Conservation (phyloP, 441 rosid genomes). For the Viola pubescens region DNA sequence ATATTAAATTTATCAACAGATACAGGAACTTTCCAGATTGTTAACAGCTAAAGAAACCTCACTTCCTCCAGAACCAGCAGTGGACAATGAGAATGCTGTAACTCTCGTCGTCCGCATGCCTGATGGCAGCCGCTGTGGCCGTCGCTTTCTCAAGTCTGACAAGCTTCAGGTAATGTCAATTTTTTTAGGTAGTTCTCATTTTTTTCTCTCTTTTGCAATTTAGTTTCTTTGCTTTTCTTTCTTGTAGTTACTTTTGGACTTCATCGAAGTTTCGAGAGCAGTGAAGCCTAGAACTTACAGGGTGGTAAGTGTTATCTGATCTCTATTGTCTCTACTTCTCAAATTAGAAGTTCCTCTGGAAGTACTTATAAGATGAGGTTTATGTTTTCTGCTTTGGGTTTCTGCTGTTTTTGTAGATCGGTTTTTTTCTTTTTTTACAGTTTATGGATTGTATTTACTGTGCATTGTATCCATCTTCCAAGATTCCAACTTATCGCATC, state of each 20-base stretch:
- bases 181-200: conserved; percentile 6
- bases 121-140: conserved; percentile 70
- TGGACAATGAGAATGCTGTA: conserved; percentile 47
- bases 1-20: conserved; percentile 2
- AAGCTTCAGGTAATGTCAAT: conserved; percentile 53
- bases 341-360: not conserved
- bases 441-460: too few relatives aligned
- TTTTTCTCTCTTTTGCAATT: conserved; percentile 13
- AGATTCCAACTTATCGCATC: not conserved
- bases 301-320: conserved; percentile 44
- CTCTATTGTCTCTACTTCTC: not conserved
- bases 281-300: conserved; percentile 67
- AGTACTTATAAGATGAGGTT: too few relatives aligned
- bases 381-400: too few relatives aligned
- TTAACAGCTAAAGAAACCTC: conserved; percentile 30
- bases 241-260: conserved; percentile 57
- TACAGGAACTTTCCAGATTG: conserved; percentile 37
- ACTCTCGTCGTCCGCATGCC: conserved; percentile 65
- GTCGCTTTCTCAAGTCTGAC: conserved; percentile 70
- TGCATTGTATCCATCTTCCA: too few relatives aligned
- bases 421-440: too few relatives aligned
- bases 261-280: conserved; percentile 48
- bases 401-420: too few relatives aligned
- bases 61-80: conserved; percentile 60
- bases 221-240: conserved; percentile 19